phyloP scores from a whole-genome alignment of 129 eudicot species.

The Pulicaria dysenterica region DNA sequence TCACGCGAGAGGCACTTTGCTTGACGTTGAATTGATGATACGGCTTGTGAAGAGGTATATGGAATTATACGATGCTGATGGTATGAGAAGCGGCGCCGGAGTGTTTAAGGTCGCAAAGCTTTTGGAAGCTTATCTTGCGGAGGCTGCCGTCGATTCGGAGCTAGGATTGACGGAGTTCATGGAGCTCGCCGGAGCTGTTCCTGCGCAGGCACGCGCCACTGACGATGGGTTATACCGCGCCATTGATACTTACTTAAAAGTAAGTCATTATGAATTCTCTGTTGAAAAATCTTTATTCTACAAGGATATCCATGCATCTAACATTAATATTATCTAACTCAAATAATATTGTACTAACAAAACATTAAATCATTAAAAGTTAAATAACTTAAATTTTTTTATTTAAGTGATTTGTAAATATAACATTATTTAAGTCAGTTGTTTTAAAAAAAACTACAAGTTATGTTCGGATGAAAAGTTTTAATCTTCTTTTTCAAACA shows the following conservation, averaged over 20 bases:
- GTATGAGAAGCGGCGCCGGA: slow-evolving; percentile 53
- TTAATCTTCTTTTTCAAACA: too few species aligned
- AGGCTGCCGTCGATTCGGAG: slow-evolving; percentile 70
- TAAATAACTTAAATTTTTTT: too few species aligned
- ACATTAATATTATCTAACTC: too few species aligned
- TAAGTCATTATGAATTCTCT: slow-evolving; percentile 29
- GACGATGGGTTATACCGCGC: slow-evolving; percentile 92
- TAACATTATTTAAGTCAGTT: too few species aligned
- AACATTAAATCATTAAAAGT: too few species aligned
- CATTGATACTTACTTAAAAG: slow-evolving; percentile 84
- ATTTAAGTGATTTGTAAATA: too few species aligned
- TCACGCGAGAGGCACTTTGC: slow-evolving; percentile 57
- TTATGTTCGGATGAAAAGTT: too few species aligned
- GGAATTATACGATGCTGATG: slow-evolving; percentile 48
- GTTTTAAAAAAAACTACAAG: too few species aligned
- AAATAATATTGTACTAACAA: too few species aligned
- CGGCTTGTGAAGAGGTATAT: slow-evolving; percentile 61
- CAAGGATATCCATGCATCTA: too few species aligned
- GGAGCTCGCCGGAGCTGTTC: slow-evolving; percentile 68
- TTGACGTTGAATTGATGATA: slow-evolving; percentile 58
- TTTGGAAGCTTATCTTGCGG: slow-evolving; percentile 74
- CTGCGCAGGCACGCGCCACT: slow-evolving; percentile 59
- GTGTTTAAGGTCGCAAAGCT: slow-evolving; percentile 74
- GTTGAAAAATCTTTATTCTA: too few species aligned
- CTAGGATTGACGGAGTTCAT: slow-evolving; percentile 54